Conservation (phyloP, 805 yeast species). For the Candida quercuum region DNA sequence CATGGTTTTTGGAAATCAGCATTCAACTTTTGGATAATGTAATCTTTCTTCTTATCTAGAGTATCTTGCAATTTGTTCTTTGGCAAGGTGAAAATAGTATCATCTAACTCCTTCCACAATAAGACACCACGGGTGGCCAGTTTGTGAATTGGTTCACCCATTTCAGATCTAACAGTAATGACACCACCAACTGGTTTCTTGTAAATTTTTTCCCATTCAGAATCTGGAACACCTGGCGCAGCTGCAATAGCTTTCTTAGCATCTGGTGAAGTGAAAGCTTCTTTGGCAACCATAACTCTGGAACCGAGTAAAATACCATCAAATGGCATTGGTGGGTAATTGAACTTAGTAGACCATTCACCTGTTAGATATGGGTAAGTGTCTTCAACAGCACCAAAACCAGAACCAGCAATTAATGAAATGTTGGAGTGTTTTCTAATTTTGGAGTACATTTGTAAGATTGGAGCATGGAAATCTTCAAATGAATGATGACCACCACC, state of each 20-base stretch:
- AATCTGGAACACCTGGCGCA: conserved; percentile 86
- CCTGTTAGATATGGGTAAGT: conserved; percentile 98
- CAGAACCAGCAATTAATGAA: conserved; percentile 93
- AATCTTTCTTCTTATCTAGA: conserved; percentile 74
- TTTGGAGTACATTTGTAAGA: conserved; percentile 91
- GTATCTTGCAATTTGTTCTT: conserved; percentile 82
- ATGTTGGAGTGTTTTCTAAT: conserved; percentile 90
- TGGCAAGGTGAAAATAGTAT: conserved; percentile 86
- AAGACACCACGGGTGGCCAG: conserved; percentile 96
- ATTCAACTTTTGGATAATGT: conserved; percentile 79
- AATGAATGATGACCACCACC: conserved; percentile 99
- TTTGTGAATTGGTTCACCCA: conserved; percentile 99
- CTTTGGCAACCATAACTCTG: conserved; percentile 96
- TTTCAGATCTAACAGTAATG: conserved; percentile 92
- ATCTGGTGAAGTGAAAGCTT: conserved; percentile 87
- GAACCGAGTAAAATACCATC: conserved; percentile 97
- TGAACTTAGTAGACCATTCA: conserved; percentile 82
- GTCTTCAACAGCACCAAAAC: conserved; percentile 95
- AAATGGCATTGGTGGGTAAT: conserved; percentile 98
- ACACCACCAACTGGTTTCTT: conserved; percentile 96
- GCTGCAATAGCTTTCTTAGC: conserved; percentile 90
- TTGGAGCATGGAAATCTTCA: conserved; percentile 98
- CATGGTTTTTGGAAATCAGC: conserved; percentile 97
- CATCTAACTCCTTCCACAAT: conserved; percentile 97
- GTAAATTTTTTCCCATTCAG: conserved; percentile 90